Conservation (phyloP, 2,329 filamentous ascomycete species). For the Diaporthe destruens region DNA sequence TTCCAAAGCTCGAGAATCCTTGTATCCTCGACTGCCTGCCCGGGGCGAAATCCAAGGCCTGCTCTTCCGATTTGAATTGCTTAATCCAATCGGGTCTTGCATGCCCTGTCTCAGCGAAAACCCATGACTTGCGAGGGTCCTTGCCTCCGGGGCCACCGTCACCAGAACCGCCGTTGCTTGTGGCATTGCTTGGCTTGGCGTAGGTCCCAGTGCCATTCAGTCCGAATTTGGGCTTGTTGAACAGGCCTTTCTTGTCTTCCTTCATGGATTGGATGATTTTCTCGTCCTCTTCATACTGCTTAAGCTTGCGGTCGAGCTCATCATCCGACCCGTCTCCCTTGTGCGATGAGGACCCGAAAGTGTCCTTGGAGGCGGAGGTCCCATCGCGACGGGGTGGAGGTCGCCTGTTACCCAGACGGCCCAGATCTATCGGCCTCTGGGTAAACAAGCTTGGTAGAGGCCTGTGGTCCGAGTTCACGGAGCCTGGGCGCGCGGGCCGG, state of each 20-base stretch:
- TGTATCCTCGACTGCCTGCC: constrained; percentile 20
- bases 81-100: constrained; percentile 43
- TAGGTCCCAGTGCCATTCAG: constrained; percentile 54
- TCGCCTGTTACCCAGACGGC: constrained; percentile 43
- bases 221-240: constrained; percentile 52
- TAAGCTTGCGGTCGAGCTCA: constrained; percentile 51
- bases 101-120: constrained; percentile 35
- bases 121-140: constrained; percentile 44
- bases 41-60: constrained; percentile 32
- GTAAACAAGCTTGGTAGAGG: constrained; percentile 41
- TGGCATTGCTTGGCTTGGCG: constrained; percentile 49
- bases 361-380: constrained; percentile 40
- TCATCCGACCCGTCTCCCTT: constrained; percentile 46
- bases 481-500: constrained; percentile 54
- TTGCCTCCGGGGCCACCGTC: constrained; percentile 50
- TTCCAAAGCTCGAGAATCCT: constrained; percentile 30
- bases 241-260: constrained; percentile 50
- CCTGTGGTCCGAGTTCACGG: constrained; percentile 15
- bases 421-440: constrained; percentile 45
- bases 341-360: constrained; percentile 39
- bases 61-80: constrained; percentile 20
- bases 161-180: constrained; percentile 40
- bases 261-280: constrained; percentile 44
- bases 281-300: constrained; percentile 48
- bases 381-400: constrained; percentile 36